phyloP scores from a whole-genome alignment of 805 yeast genomes.

The Sungouiozyma ichnusensis region DNA sequence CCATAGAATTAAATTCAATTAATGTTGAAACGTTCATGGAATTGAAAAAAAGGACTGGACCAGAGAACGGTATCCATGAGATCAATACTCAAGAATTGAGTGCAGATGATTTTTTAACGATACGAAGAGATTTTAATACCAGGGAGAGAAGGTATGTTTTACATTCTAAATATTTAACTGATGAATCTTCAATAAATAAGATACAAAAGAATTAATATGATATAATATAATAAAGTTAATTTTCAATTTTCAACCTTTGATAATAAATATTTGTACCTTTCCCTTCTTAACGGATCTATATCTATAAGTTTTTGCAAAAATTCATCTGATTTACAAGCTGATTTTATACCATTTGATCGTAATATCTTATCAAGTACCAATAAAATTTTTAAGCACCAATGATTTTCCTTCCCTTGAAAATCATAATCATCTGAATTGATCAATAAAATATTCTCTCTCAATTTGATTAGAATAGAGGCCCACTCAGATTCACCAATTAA shows the following conservation, averaged over 20 bases:
- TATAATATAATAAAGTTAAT: no score
- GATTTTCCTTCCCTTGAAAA: conserved; percentile 51
- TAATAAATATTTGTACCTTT: conserved; percentile 41
- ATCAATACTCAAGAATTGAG: conserved; percentile 24
- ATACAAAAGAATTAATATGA: background rate
- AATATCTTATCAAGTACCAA: conserved; percentile 35
- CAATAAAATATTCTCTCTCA: conserved; percentile 43
- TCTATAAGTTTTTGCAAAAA: conserved; percentile 35
- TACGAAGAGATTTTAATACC: conserved; percentile 26
- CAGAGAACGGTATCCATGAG: conserved; percentile 25
- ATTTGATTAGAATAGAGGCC: conserved; percentile 32
- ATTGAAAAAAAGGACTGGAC: conserved; percentile 37
- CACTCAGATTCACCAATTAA: conserved; percentile 25
- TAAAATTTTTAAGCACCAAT: conserved; percentile 66
- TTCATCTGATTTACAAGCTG: conserved; percentile 16
- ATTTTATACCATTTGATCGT: conserved; percentile 26
- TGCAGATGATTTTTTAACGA: conserved; percentile 38
- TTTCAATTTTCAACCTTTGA: no score
- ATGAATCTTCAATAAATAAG: conserved; percentile 8
- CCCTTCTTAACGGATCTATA: conserved; percentile 56
- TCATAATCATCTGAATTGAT: conserved; percentile 64
- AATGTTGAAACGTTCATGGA: conserved; percentile 30
- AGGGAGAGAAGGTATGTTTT: conserved; percentile 47
- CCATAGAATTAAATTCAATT: conserved; percentile 14
- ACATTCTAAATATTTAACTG: conserved; percentile 9